These are phyloP conservation scores for Diversispora epigaea DNA, from an alignment of 192 early-diverging fungal genomes.

Conservation along the genomic window DNA sequence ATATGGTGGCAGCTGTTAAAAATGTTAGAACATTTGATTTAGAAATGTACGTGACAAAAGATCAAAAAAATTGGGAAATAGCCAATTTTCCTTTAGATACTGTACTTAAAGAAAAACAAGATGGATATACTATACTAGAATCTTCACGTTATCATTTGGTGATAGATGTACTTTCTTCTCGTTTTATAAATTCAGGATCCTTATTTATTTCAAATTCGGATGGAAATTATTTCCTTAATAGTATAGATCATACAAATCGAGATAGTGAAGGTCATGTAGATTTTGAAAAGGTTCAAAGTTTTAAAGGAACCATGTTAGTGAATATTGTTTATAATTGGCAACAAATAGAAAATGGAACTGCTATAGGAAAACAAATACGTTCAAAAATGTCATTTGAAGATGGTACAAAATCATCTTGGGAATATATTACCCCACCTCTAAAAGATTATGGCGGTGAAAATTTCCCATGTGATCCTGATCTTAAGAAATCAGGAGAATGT, in stretches of 20 bases:
- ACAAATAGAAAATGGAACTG: slow-evolving; percentile 44
- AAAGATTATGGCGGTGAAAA: slow-evolving; percentile 54
- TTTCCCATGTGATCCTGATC: slow-evolving; percentile 54
- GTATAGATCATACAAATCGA: slow-evolving; percentile 81
- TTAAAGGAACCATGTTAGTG: slow-evolving; percentile 80
- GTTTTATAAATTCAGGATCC: slow-evolving; percentile 57
- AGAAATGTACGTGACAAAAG: slow-evolving; percentile 36
- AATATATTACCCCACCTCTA: slow-evolving; percentile 62
- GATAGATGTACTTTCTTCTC: slow-evolving; percentile 67
- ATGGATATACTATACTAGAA: slow-evolving; percentile 85
- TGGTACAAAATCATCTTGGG: slow-evolving; percentile 67
- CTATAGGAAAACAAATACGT: slow-evolving; percentile 56
- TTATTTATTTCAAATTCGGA: slow-evolving; percentile 86
- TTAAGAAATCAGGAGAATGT: slow-evolving; percentile 57
- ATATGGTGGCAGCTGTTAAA: slow-evolving; percentile 69
- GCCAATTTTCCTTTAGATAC: slow-evolving; percentile 54
- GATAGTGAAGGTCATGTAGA: slow-evolving; percentile 75
- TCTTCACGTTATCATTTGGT: slow-evolving; percentile 71
- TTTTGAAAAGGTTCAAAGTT: slow-evolving; percentile 82
- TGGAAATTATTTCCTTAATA: slow-evolving; percentile 80
- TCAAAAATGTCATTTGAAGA: slow-evolving; percentile 86
- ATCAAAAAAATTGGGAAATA: slow-evolving; percentile 42
- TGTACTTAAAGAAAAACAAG: slow-evolving; percentile 55
- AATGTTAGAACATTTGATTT: slow-evolving; percentile 37
- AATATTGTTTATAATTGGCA: slow-evolving; percentile 84